Evolutionary conservation across 306 rosid species (phyloP).

Genomic region (Ceratonia siliqua): DNA sequence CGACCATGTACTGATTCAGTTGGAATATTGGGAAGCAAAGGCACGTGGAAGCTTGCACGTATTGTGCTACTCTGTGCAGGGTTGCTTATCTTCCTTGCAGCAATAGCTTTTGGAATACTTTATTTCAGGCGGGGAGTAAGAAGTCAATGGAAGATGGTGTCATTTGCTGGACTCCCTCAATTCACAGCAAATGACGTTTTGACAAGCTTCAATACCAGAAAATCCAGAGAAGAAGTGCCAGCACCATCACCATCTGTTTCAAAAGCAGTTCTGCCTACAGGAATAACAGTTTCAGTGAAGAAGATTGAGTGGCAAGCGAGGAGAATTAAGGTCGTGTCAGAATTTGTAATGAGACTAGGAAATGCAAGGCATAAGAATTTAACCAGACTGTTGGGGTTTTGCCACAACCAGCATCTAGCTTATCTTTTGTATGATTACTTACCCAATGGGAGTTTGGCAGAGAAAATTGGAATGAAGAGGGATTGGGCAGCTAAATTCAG

Average conservation of each 20-base stretch:
- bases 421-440: slow-evolving; percentile 76
- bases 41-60: slow-evolving; percentile 53
- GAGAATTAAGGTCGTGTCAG: slow-evolving; percentile 46
- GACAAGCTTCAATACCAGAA: slow-evolving; percentile 59
- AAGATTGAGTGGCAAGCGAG: slow-evolving; percentile 72
- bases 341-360: slow-evolving; percentile 62
- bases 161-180: slow-evolving; percentile 78
- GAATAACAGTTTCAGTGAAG: slow-evolving; percentile 81
- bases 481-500: slow-evolving; percentile 75
- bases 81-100: slow-evolving; percentile 50
- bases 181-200: slow-evolving; percentile 83
- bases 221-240: slow-evolving; percentile 46
- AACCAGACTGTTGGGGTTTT: slow-evolving; percentile 70
- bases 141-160: slow-evolving; percentile 87
- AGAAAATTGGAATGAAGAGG: slow-evolving; percentile 60
- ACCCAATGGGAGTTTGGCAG: slow-evolving; percentile 81
- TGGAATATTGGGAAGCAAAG: slow-evolving; percentile 63
- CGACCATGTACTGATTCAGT: slow-evolving; percentile 59
- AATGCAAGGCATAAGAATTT: slow-evolving; percentile 84
- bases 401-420: slow-evolving; percentile 76
- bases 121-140: slow-evolving; percentile 49
- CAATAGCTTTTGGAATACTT: slow-evolving; percentile 50
- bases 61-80: slow-evolving; percentile 62
- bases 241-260: slow-evolving; percentile 53
- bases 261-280: slow-evolving; percentile 87